Evolutionary conservation across 352 stramenopile genomes (phyloP), one percentile per base, ranked within the genome.

Genomic region (Phytophthora foliorum): DNA sequence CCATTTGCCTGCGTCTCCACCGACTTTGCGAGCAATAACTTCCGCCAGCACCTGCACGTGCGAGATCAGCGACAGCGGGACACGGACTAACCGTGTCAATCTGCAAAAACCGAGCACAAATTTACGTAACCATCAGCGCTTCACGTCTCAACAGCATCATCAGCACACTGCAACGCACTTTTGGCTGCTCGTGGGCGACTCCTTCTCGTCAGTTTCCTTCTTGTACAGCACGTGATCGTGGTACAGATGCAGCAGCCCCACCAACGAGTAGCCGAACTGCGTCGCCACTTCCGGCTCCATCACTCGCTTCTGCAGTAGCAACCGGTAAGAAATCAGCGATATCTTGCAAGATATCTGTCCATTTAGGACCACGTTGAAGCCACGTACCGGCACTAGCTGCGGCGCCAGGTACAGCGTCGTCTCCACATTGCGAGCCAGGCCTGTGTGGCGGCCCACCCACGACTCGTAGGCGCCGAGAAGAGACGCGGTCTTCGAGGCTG

Each of bases 141-240:
- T 49, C 8, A 4, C n/a, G 2, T 31, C 13, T 11, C 19, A 24
- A n/a, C 29, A 36, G 29, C 10, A 6, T 51, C 36, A 53, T 45
- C 9, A 6, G 39, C 2, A 46, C 16, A 13, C 9, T n/a, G 8
- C 14, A 49, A 57, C 27, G 55, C 44, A 88, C 75, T 78, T 63
- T 21, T 82, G 58, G 13, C 57, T 46, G 7, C 55, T 51, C 3
- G 57, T 78, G 4, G 49, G 16, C 0, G 67, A 68, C 36, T 75
- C 67, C 22, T 39, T 19, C 22, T 60, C 56, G 11, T 64, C 36
- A 21, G 60, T 34, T n/a, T 72, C 53, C 16, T 79, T 74, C 74
- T 91, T 92, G 80, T 84, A 92, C 50, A 94, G 63, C 13, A 96
- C 73, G 64, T 91, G 91, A 81, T 96, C 88, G 56, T 96, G 88